phyloP scores from a whole-genome alignment of 257 asterid species.

The Capsicum rhomboideum region DNA sequence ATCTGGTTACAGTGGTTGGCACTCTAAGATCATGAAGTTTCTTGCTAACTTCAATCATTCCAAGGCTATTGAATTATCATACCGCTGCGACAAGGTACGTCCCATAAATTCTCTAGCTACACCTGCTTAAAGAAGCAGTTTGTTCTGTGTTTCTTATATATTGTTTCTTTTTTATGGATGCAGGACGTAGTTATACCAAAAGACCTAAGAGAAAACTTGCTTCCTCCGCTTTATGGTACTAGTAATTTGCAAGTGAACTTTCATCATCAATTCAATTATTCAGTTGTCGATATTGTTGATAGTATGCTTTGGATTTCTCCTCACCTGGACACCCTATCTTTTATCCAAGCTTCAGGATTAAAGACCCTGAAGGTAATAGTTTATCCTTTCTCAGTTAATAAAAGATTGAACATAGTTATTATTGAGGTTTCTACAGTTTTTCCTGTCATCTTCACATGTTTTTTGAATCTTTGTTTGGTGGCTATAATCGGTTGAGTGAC shows the following conservation, averaged over 20 bases:
- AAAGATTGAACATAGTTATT: too few relatives aligned
- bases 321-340: neutral
- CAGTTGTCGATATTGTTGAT: neutral
- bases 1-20: neutral
- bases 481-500: too few relatives aligned
- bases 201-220: neutral
- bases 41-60: neutral
- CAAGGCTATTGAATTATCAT: neutral
- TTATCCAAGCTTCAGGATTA: neutral
- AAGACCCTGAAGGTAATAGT: neutral
- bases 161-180: neutral
- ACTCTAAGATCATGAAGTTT: neutral
- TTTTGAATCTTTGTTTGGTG: too few relatives aligned
- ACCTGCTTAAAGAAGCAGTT: neutral
- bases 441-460: too few relatives aligned
- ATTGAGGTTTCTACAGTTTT: too few relatives aligned
- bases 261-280: neutral
- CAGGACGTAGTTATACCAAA: neutral
- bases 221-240: neutral
- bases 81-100: neutral
- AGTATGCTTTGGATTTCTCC: neutral
- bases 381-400: neutral
- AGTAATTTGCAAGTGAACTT: neutral
- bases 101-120: neutral
- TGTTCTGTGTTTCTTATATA: neutral